Evolutionary conservation across 2,329 filamentous ascomycete species (phyloP).

Genomic region (Talaromyces sp.): DNA sequence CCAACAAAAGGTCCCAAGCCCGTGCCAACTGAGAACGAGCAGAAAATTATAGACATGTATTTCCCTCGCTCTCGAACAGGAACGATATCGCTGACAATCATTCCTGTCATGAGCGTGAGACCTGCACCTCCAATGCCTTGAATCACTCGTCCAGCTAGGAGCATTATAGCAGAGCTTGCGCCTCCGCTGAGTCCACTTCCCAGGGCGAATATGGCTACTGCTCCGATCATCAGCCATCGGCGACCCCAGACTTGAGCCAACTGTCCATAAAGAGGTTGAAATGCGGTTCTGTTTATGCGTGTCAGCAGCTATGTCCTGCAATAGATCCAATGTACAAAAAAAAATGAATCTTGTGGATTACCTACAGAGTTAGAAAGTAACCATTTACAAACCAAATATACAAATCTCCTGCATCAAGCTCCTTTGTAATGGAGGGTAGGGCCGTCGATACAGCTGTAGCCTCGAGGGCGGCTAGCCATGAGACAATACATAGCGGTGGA

Average conservation of each 20-base stretch:
- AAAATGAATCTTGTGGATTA: too few species aligned
- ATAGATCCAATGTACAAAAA: too few species aligned
- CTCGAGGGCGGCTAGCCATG: too few species aligned
- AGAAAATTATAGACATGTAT: slow-evolving; percentile 25
- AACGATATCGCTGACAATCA: slow-evolving; percentile 47
- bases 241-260: slow-evolving; percentile 46
- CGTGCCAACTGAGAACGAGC: slow-evolving; percentile 36
- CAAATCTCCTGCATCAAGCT: too few species aligned
- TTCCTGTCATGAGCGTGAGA: slow-evolving; percentile 39
- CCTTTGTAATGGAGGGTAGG: too few species aligned
- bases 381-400: too few species aligned
- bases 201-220: slow-evolving; percentile 49
- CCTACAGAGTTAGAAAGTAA: too few species aligned
- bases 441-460: too few species aligned
- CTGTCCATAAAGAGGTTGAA: too few species aligned
- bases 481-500: too few species aligned
- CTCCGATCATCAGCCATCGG: slow-evolving; percentile 39
- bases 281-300: too few species aligned
- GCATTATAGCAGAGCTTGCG: slow-evolving; percentile 41
- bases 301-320: too few species aligned
- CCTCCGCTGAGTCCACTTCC: slow-evolving; percentile 54
- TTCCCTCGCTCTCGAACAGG: slow-evolving; percentile 37
- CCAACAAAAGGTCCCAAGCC: slow-evolving; percentile 46
- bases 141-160: slow-evolving; percentile 55
- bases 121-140: slow-evolving; percentile 54